These are phyloP conservation scores for Elongisporangium senticosum DNA, from an alignment of 352 stramenopile genomes.

Conservation along the genomic window DNA sequence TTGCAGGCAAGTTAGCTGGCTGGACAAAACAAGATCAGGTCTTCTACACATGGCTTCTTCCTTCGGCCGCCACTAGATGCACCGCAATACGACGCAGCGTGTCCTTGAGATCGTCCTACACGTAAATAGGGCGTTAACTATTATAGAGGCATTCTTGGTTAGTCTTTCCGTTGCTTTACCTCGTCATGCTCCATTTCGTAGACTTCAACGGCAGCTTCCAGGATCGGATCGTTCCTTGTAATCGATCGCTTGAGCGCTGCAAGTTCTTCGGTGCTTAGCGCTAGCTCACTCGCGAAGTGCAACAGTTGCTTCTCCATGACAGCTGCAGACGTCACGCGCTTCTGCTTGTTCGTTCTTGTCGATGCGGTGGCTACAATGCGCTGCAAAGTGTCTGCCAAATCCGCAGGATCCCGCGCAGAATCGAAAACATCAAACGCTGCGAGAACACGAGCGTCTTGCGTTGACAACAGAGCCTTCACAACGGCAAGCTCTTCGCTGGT, in stretches of 20 bases:
- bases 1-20: neutral
- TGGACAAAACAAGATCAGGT: neutral
- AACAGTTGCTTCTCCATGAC: slow-evolving; percentile 38
- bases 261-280: slow-evolving; percentile 17
- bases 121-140: no score
- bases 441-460: slow-evolving; percentile 33
- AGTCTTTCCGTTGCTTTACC: slow-evolving; percentile 16
- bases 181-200: slow-evolving; percentile 40
- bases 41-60: neutral
- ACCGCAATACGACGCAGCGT: slow-evolving; percentile 38
- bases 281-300: slow-evolving; percentile 31
- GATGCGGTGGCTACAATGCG: slow-evolving; percentile 23
- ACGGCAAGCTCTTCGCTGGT: slow-evolving; percentile 14
- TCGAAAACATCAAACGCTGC: slow-evolving; percentile 54
- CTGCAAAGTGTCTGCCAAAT: slow-evolving; percentile 52
- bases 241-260: slow-evolving; percentile 36
- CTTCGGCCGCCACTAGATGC: slow-evolving; percentile 15
- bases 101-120: slow-evolving; percentile 44
- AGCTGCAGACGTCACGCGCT: neutral
- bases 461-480: slow-evolving; percentile 23
- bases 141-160: no score
- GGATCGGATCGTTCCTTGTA: slow-evolving; percentile 25
- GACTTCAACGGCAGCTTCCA: slow-evolving; percentile 32
- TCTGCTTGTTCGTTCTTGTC: slow-evolving; percentile 3
- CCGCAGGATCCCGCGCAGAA: slow-evolving; percentile 34